Evolutionary conservation across 768 basidiomycete genomes (phyloP), one percentile per base, ranked within the genome.

Genomic region (Lactarius trivialis): DNA sequence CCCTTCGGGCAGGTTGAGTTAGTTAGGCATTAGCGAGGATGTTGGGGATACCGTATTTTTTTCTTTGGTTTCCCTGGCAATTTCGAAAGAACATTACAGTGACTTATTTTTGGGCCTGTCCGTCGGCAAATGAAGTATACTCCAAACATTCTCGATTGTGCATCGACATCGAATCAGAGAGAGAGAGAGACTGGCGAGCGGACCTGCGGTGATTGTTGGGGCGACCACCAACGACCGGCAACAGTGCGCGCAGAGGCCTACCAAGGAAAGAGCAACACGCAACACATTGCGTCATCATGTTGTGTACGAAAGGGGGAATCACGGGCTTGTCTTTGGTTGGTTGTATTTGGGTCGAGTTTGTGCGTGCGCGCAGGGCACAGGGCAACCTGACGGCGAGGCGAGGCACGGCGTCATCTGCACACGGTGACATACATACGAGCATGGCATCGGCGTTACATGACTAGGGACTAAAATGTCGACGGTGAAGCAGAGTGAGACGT

Each of bases 381-480:
- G 56, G 52, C 50, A 41, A 34, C 51, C 41, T 63, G 32, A 21
- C 11, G 43, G n/a, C 43, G 57, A 36, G 56, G 56, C 56, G 51
- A 37, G 61, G 17, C 26, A 52, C 51, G 56, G 61, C 52, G 56
- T 53, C 56, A 37, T n/a, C 34, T n/a, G 41, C 15, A 51, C 17
- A 19, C 15, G 49, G 12, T n/a, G 2, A 21, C 24, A 37, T 17
- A 9, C 11, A 24, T 39, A 24, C 19, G n/a, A 21, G n/a, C 43
- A 45, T 17, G 7, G 49, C 28, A 15, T n/a, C 24, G 41, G 41
- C n/a, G 34, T 53, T 41, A 36, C 59, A 43, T 43, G 48, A 55
- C 41, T 32, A 51, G 58, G 51, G 17, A 59, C 39, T 15, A 28
- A 14, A 33, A 56, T 62, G 61, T 58, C 51, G 61, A 58, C 51